Conservation (phyloP, 2,329 filamentous ascomycete species). For the Fusarium tricinctum region DNA sequence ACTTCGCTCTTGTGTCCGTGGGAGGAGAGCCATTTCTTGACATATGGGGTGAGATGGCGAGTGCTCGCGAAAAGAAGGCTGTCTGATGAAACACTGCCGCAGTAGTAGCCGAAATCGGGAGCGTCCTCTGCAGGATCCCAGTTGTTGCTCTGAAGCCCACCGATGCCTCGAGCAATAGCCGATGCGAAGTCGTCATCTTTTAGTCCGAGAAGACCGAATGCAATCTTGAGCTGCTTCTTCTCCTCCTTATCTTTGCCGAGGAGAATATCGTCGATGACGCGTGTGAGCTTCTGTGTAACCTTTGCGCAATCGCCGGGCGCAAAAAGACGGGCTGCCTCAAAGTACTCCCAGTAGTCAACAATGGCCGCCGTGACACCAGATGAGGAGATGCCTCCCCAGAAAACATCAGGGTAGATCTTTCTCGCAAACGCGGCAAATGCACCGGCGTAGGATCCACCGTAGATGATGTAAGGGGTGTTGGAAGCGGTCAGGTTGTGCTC, state of each 20-base stretch:
- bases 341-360: conserved; percentile 79
- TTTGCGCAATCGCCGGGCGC: conserved; percentile 72
- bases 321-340: conserved; percentile 64
- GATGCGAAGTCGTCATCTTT: conserved; percentile 64
- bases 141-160: conserved; percentile 63
- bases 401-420: conserved; percentile 81
- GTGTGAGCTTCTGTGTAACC: conserved; percentile 70
- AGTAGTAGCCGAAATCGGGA: conserved; percentile 62
- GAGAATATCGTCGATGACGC: conserved; percentile 66
- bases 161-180: conserved; percentile 58
- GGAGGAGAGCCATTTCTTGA: conserved; percentile 57
- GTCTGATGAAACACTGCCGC: conserved; percentile 60
- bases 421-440: conserved; percentile 83
- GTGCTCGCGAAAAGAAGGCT: conserved; percentile 60
- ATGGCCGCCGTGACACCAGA: conserved; percentile 85
- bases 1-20: conserved; percentile 59
- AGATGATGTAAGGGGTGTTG: conserved; percentile 79
- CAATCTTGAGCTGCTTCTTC: conserved; percentile 62
- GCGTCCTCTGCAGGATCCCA: conserved; percentile 66
- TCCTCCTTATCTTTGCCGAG: conserved; percentile 57
- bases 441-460: conserved; percentile 88
- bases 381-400: conserved; percentile 83
- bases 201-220: conserved; percentile 63
- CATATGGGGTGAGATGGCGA: conserved; percentile 53
- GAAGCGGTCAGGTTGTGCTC: conserved; percentile 75